Evolutionary conservation across 345 rosid genomes (phyloP), one percentile per base, ranked within the genome.

Genomic region (Capsella bursapastoris): DNA sequence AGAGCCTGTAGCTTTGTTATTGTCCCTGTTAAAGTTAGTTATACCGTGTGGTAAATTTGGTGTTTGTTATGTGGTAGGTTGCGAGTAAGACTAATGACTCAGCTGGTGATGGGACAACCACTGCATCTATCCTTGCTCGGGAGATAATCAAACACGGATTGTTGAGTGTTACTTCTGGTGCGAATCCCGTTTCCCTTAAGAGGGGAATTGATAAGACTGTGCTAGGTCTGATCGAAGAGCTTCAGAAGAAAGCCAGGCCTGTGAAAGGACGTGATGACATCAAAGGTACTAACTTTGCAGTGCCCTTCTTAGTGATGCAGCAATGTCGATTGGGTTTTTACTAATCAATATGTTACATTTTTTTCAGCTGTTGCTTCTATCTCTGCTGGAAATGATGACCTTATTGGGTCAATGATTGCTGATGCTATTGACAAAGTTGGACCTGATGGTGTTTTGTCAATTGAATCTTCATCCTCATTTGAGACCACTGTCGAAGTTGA

Each of bases 341-440:
- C 37, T 57, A n/a, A 29, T 60, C 13, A 43, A 15, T 22, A 14
- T 5, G 29, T 62, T 55, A 44, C 67, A 6, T 18, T 68, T 0
- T 6, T 5, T 61, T 16, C 71, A 92, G 98, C 99, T 28, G 89
- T 95, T 73, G 99, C 99, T 4, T 8, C 99, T 32, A 90, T 95
- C 52, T 95, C 99, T 66, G 88, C 99, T 79, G 99, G 99, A 76
- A 95, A 95, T 72, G 98, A 95, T 77, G 98, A 95, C 27, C 90
- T 95, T 44, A 84, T 95, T 29, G 99, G 99, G 32, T 70, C 92
- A 57, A 95, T 95, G 98, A 79, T 95, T 77, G 98, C 98, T 64
- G 97, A 92, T 85, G 98, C 98, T 69, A 95, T 95, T 76, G 97
- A 95, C 80, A 95, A 92, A 80, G 99, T 95, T 68, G 99, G 99